Base-by-base conservation (phyloP, 2,329 filamentous ascomycete genomes). In the Ophiostoma quercus region DNA sequence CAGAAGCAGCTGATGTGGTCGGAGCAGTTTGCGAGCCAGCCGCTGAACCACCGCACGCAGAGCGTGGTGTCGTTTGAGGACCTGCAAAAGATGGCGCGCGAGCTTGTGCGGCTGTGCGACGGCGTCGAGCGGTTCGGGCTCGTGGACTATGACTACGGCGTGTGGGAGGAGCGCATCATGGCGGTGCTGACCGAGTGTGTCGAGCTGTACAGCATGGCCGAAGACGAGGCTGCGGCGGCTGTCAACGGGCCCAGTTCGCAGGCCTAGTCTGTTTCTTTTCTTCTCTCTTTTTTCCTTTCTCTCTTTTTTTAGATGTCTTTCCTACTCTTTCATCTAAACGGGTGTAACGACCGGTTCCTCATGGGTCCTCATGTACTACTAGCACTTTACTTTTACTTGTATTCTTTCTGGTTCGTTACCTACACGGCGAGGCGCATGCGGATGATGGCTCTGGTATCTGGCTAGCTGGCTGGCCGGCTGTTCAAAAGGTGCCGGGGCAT, bases 101-200 rank as follows among this genome's bases (percentile, higher is more conserved):
- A 96, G 75, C 80, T 99, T 39, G 85, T 96, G 70, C 86, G 88
- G 67, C 83, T 97, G 67, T 96, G 94, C 77, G 93, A 98, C 77
- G 87, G 87, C 67, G 86, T 98, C 72, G 94, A 98, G 79, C 89
- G 90, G 74, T 90, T 96, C 77, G 95, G 95, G n/a, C 82, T 99
- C 66, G 92, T 99, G 12, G 95, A 99, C 80, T 99, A 98, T 78
- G 91, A 98, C 76, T 96, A 97, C 81, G 95, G 95, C 9, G 92
- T 98, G 34, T 96, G 92, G 87, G 95, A 98, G 79, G 94, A 98
- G 77, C 88, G 92, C 76, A 97, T 98, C 75, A 87, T 95, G 74
- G 86, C 41, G 69, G 67, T 69, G 22, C 41, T 69, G 16, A 70
- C 74, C 66, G 76, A 79, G 71, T 81, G 80, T 68, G 75, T 84